A percentile compares a stretch with the other conserved stretches of the same genome.
phyloP scores from a whole-genome alignment of 371 early-diverging fungal genomes.

The Parasitella parasitica region DNA sequence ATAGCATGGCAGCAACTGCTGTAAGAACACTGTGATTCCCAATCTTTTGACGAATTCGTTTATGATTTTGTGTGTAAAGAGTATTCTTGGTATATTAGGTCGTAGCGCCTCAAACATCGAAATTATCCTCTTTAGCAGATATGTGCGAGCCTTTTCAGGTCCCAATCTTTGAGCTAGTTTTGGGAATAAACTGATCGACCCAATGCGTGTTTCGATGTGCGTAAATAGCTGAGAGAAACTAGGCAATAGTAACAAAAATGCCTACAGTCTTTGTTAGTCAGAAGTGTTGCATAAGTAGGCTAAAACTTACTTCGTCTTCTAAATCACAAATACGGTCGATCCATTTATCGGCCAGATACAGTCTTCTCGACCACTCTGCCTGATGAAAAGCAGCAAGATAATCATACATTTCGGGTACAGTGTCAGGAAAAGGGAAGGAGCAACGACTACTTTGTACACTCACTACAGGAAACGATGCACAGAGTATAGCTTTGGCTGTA shows the following conservation, averaged over 20 bases:
- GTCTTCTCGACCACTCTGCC: conserved; percentile 50
- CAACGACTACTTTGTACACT: conserved; percentile 39
- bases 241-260: conserved; percentile 59
- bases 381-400: conserved; percentile 59
- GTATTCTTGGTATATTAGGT: conserved; percentile 51
- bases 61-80: conserved; percentile 46
- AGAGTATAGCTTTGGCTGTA: conserved; percentile 55
- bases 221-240: conserved; percentile 59
- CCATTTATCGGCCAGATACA: conserved; percentile 61
- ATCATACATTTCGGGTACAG: conserved; percentile 63
- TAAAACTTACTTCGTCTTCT: conserved; percentile 47
- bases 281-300: neutral
- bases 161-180: conserved; percentile 62
- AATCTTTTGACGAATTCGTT: conserved; percentile 57
- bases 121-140: conserved; percentile 59
- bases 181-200: conserved; percentile 56
- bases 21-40: conserved; percentile 56
- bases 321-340: conserved; percentile 61
- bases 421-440: conserved; percentile 54
- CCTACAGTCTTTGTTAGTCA: conserved; percentile 24
- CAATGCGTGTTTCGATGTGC: conserved; percentile 51
- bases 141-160: conserved; percentile 49
- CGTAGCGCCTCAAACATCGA: conserved; percentile 64
- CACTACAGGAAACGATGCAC: conserved; percentile 51
- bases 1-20: conserved; percentile 64